Conservation (phyloP, 1,284 basidiomycete species). For the Neolentinus lepideus region DNA sequence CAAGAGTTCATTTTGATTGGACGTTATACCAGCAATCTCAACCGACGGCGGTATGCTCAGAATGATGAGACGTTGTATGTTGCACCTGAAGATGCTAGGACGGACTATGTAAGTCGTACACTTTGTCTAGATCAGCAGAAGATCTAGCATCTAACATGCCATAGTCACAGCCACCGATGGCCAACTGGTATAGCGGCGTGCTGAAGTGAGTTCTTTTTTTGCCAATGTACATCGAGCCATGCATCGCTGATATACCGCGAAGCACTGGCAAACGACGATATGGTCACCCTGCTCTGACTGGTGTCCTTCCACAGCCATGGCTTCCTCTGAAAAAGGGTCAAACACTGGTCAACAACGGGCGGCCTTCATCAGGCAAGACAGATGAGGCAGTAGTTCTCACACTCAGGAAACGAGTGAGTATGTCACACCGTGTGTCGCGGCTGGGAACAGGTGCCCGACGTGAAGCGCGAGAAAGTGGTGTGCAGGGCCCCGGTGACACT, state of each 20-base stretch:
- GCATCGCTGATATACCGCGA: slow-evolving; percentile 5
- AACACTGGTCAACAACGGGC: slow-evolving; percentile 51
- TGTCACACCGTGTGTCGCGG: slow-evolving; percentile 1
- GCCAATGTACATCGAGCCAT: not conserved
- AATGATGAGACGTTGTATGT: slow-evolving; percentile 95
- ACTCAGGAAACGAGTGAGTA: slow-evolving; percentile 30
- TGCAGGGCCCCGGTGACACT: slow-evolving; percentile 9
- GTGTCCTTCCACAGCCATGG: slow-evolving; percentile 86
- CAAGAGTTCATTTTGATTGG: no score
- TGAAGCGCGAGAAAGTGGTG: slow-evolving; percentile 2
- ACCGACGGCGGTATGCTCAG: slow-evolving; percentile 78
- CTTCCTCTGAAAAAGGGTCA: slow-evolving; percentile 80
- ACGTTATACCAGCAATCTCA: slow-evolving; percentile 55
- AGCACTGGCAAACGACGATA: slow-evolving; percentile 85
- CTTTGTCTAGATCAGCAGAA: no score
- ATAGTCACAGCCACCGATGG: slow-evolving; percentile 91
- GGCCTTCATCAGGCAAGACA: slow-evolving; percentile 25
- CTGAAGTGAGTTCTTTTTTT: slow-evolving; percentile 56
- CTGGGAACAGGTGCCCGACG: not conserved
- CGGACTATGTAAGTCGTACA: slow-evolving; percentile 77
- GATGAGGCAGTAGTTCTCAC: slow-evolving; percentile 70
- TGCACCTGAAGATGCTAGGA: slow-evolving; percentile 83
- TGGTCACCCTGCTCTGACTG: slow-evolving; percentile 86
- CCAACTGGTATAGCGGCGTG: slow-evolving; percentile 86
- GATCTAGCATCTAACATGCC: slow-evolving; percentile 1